Base-by-base conservation (phyloP, 164 flowering plant genomes). In the Umbilicus rupestris region DNA sequence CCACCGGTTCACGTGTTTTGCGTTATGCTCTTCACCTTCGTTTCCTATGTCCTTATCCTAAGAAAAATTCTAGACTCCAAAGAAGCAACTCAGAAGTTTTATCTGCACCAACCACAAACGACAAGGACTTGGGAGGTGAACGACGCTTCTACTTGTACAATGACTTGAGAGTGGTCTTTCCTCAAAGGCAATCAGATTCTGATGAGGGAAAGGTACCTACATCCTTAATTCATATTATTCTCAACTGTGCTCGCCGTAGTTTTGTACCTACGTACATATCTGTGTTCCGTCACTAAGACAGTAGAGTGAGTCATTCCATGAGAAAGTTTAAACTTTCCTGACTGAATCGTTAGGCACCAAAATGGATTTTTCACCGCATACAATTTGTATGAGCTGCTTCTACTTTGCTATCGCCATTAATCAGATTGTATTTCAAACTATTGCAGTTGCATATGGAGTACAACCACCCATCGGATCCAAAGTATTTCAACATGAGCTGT, bases 11-110 rank as follows among this genome's bases (percentile, higher is more conserved):
- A 67, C 91, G 98, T 65, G 92, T 78, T 78, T 79, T 93, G 52
- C 92, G 97, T 30, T 93, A 93, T 81, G 96, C 98, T 30, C 88
- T 93, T 64, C 98, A 93, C 75, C 85, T 88, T 46, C 92, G 96
- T 4, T 93, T 93, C 66, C 57, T 85, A 22, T 93, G 97, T 76
- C 87, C 85, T 65, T 72, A 66, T 39, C 70, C 77, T 6, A 93
- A 81, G 73, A 90, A 79, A 71, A 81, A 75, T 17, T 85, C 79
- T 70, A 77, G 86, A 11, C 45, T 82, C 29, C 89, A 75, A 67
- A 82, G 82, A 69, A 85, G 87, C 79, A 81, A 85, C 73, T 87
- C 92, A 20, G 87, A 80, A 70, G 79, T 89, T 58, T 70, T 68
- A 10, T 78, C 95, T 72, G 70, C 64, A 30, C 85, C 82, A 15